phyloP scores from a whole-genome alignment of 805 yeast species.

The Yamadazyma sp. region DNA sequence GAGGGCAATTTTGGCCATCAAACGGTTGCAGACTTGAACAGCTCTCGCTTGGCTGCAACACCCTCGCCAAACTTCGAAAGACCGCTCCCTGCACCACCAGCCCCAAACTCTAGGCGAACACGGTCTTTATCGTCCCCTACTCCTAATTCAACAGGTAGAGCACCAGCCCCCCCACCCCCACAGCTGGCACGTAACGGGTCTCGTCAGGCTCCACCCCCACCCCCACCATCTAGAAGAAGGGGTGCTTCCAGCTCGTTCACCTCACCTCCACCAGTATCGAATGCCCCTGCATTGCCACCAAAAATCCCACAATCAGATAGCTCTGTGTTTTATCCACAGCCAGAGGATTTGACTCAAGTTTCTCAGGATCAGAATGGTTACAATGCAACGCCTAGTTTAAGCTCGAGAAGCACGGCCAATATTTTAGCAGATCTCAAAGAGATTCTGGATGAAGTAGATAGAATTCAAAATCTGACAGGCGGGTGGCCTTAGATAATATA shows the following conservation, averaged over 20 bases:
- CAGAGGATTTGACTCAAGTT: slow-evolving; percentile 8
- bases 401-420: slow-evolving; percentile 40
- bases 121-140: slow-evolving; percentile 42
- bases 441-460: slow-evolving; percentile 68
- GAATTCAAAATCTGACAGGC: slow-evolving; percentile 47
- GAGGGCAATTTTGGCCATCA: no score
- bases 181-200: slow-evolving; percentile 9
- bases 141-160: slow-evolving; percentile 11
- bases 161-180: slow-evolving; percentile 8
- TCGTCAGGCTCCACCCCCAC: slow-evolving; percentile 37
- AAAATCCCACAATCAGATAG: slow-evolving; percentile 6
- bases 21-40: no score
- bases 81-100: slow-evolving; percentile 17
- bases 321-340: slow-evolving; percentile 18
- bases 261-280: slow-evolving; percentile 9
- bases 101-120: slow-evolving; percentile 26
- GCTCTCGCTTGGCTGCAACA: slow-evolving; percentile 24
- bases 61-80: slow-evolving; percentile 23
- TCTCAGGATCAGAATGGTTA: neutral
- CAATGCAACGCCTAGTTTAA: neutral
- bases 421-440: slow-evolving; percentile 65
- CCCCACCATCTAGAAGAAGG: slow-evolving; percentile 40
- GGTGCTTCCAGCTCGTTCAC: slow-evolving; percentile 16
- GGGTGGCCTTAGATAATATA: slow-evolving; percentile 37
- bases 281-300: slow-evolving; percentile 11